Conservation (phyloP, 805 yeast species). For the Starmerella vitae region DNA sequence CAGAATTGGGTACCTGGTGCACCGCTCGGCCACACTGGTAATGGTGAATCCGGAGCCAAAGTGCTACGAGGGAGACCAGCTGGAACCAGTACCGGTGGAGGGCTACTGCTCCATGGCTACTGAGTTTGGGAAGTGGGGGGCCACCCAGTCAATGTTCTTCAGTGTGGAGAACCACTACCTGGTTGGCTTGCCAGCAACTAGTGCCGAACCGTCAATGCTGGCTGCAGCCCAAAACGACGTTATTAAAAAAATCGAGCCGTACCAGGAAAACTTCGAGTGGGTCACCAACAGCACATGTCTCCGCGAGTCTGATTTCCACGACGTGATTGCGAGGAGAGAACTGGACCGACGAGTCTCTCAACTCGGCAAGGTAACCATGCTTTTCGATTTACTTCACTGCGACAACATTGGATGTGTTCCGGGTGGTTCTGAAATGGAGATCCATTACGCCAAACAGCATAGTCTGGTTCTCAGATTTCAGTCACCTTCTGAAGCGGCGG, state of each 20-base stretch:
- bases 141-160: conserved; percentile 33
- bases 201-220: conserved; percentile 43
- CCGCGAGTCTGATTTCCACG: conserved; percentile 37
- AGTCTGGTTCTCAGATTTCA: conserved; percentile 8
- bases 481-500: conserved; percentile 31
- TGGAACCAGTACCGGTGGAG: conserved; percentile 65
- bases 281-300: conserved; percentile 28
- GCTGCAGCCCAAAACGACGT: conserved; percentile 20
- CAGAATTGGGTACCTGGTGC: conserved; percentile 9
- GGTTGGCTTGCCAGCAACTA: conserved; percentile 40
- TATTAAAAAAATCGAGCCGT: conserved; percentile 39
- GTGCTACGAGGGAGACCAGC: conserved; percentile 15
- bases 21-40: neutral
- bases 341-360: conserved; percentile 47
- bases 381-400: conserved; percentile 47
- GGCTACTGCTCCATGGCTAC: conserved; percentile 50
- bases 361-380: conserved; percentile 43
- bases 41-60: conserved; percentile 9
- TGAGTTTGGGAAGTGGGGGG: neutral
- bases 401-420: conserved; percentile 20
- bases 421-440: conserved; percentile 22
- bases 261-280: conserved; percentile 37
- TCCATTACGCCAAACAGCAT: conserved; percentile 17
- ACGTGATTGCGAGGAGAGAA: conserved; percentile 48
- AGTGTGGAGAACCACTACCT: conserved; percentile 49